A percentile compares a stretch with the other conserved stretches of the same genome.
These are phyloP conservation scores for Comarum palustre DNA, from an alignment of 306 rosid species.

Conservation along the genomic window DNA sequence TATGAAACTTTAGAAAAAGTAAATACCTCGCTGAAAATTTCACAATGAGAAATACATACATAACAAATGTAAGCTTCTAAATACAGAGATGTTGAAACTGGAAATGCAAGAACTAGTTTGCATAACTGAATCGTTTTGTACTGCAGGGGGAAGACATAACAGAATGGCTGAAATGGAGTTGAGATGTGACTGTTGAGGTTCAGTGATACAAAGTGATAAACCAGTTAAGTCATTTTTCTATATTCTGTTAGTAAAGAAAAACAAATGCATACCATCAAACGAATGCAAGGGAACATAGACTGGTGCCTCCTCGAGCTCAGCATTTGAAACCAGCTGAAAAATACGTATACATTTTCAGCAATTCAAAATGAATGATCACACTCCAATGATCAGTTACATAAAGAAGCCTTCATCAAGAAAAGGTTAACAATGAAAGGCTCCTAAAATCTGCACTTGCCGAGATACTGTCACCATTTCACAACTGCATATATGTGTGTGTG, in stretches of 20 bases:
- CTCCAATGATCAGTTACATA: background rate
- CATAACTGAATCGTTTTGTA: background rate
- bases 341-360: background rate
- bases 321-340: conserved; percentile 71
- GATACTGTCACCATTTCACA: background rate
- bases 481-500: background rate
- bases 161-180: background rate
- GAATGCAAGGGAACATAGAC: conserved; percentile 68
- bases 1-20: background rate
- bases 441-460: background rate
- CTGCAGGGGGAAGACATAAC: background rate
- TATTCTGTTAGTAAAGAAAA: background rate
- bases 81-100: background rate
- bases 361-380: background rate
- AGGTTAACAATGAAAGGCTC: background rate
- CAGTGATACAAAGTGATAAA: background rate
- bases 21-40: background rate
- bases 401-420: background rate
- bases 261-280: conserved; percentile 52
- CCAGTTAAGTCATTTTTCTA: background rate
- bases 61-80: background rate
- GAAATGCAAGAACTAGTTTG: background rate
- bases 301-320: conserved; percentile 69
- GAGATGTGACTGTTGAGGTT: background rate
- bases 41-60: background rate